phyloP scores from a whole-genome alignment of 768 basidiomycete species.

The Podaxis rugospora region DNA sequence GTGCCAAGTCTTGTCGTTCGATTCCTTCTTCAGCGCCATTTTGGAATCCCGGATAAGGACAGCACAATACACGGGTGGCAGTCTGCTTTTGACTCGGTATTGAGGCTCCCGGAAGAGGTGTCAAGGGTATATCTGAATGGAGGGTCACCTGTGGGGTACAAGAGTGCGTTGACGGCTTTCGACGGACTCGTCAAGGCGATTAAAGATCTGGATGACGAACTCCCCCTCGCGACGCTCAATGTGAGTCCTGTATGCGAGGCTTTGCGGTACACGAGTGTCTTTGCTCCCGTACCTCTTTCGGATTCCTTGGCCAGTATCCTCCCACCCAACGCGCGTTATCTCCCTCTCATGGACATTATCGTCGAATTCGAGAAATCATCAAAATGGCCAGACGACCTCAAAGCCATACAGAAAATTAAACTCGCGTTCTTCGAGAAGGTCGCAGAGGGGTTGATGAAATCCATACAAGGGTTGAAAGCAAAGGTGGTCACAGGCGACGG shows the following conservation, averaged over 20 bases:
- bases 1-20: slow-evolving; percentile 73
- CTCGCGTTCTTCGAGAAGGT: slow-evolving; percentile 87
- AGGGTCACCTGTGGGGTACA: slow-evolving; percentile 52
- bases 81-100: slow-evolving; percentile 48
- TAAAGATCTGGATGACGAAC: slow-evolving; percentile 63
- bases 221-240: slow-evolving; percentile 76
- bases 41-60: slow-evolving; percentile 43
- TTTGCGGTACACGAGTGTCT: slow-evolving; percentile 80
- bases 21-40: slow-evolving; percentile 74
- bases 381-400: slow-evolving; percentile 92
- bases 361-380: slow-evolving; percentile 91
- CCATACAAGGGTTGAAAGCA: slow-evolving; percentile 47
- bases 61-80: slow-evolving; percentile 58
- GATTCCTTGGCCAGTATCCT: slow-evolving; percentile 43
- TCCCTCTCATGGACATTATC: slow-evolving; percentile 67
- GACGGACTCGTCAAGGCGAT: slow-evolving; percentile 73
- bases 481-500: slow-evolving; percentile 55
- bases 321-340: slow-evolving; percentile 57
- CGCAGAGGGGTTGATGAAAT: slow-evolving; percentile 56
- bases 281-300: slow-evolving; percentile 75
- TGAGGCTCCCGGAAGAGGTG: slow-evolving; percentile 56
- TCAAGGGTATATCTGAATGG: slow-evolving; percentile 37
- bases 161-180: slow-evolving; percentile 72
- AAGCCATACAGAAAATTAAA: slow-evolving; percentile 91
- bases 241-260: slow-evolving; percentile 70